These are phyloP conservation scores for Trametes coccinea DNA, from an alignment of 768 basidiomycete species.

Conservation along the genomic window DNA sequence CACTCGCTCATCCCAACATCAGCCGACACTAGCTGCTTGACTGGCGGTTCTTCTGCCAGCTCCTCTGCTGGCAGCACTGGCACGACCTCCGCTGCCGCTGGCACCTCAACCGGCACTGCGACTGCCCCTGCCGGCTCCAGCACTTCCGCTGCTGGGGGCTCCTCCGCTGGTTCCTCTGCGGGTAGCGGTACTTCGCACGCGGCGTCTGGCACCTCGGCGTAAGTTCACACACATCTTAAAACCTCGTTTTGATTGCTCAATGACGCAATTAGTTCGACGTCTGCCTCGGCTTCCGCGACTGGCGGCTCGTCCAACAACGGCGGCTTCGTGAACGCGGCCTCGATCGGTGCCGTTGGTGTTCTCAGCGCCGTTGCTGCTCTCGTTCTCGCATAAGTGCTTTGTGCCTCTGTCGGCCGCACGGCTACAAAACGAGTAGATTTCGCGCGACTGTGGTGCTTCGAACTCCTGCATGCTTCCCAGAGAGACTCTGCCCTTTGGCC, in stretches of 20 bases:
- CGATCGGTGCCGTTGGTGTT: conserved; percentile 41
- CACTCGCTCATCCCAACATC: not conserved
- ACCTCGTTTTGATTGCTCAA: no score
- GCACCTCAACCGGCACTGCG: not conserved
- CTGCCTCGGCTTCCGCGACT: conserved; percentile 24
- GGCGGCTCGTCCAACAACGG: conserved; percentile 27
- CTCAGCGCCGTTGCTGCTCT: conserved; percentile 40
- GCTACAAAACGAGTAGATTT: conserved; percentile 10
- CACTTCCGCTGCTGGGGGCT: not conserved
- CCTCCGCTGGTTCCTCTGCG: not conserved
- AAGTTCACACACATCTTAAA: not conserved
- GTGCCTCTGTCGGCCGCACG: not conserved
- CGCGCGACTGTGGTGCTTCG: conserved; percentile 7
- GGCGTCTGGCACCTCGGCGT: not conserved
- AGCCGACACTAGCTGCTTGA: conserved; percentile 42
- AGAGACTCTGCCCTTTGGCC: conserved; percentile 17
- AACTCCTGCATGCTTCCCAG: conserved; percentile 5
- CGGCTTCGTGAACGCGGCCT: conserved; percentile 29
- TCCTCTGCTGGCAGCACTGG: conserved; percentile 12
- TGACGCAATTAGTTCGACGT: conserved; percentile 8
- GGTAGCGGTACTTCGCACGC: conserved; percentile 5
- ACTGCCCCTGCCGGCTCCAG: not conserved
- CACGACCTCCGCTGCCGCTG: conserved; percentile 10
- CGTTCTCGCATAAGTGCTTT: conserved; percentile 36
- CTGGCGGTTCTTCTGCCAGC: conserved; percentile 11